These are phyloP conservation scores for Emmonsiellopsis sp. DNA, from an alignment of 2,329 filamentous ascomycete genomes.

Conservation along the genomic window DNA sequence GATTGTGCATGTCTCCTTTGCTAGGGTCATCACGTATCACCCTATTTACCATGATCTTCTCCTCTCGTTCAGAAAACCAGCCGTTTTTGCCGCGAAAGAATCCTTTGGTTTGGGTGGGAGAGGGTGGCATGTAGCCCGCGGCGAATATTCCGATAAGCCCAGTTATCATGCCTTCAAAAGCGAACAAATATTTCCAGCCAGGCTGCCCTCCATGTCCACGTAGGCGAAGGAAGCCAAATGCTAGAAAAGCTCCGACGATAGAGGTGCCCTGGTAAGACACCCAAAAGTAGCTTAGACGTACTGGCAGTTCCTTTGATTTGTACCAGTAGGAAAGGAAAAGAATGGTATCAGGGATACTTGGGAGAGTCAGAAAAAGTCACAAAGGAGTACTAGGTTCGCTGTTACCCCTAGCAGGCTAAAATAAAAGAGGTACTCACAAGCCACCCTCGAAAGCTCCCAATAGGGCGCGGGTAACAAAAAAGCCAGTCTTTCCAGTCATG, in stretches of 20 bases:
- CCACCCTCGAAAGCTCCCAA: constrained; percentile 46
- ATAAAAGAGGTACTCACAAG: constrained; percentile 45
- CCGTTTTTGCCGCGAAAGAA: constrained; percentile 52
- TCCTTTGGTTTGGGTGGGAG: constrained; percentile 56
- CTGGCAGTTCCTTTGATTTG: constrained; percentile 58
- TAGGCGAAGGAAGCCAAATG: constrained; percentile 35
- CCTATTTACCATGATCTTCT: constrained; percentile 60
- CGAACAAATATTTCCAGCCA: constrained; percentile 37
- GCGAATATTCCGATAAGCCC: constrained; percentile 46
- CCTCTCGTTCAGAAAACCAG: constrained; percentile 59
- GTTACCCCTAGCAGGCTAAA: background rate
- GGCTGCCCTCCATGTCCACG: constrained; percentile 24
- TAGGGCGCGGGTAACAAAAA: constrained; percentile 36
- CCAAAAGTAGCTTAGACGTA: constrained; percentile 62
- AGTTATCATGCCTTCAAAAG: constrained; percentile 39
- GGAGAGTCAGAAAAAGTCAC: background rate
- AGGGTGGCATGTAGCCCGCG: constrained; percentile 52
- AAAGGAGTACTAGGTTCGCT: too few relatives aligned
- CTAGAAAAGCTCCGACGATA: constrained; percentile 39
- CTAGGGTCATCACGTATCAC: constrained; percentile 47
- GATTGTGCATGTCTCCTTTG: constrained; percentile 54
- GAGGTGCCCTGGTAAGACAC: constrained; percentile 45
- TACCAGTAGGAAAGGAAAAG: constrained; percentile 66
- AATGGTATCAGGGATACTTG: constrained; percentile 33
- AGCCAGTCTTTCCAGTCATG: constrained; percentile 34